Base-by-base conservation (phyloP, 345 rosid genomes). In the Cochlearia excelsa region DNA sequence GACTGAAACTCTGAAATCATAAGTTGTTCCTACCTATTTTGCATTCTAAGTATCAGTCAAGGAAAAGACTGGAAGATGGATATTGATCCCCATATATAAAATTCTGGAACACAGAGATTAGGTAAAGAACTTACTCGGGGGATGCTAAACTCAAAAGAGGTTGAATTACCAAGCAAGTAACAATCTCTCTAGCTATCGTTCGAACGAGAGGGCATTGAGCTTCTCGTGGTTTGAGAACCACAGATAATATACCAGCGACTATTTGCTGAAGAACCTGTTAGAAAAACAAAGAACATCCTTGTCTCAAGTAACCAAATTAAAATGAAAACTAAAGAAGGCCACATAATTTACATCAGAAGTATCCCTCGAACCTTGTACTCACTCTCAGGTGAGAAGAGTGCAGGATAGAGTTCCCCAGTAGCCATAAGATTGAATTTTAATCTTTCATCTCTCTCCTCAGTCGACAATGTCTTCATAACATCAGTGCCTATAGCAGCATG, bases 361-460 rank as follows among this genome's bases (percentile, higher is more conserved):
- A 73, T 73, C 73, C 72, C 74, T 79, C 89, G 74, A 82, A 94
- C 99, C 99, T 90, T 90, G 88, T 90, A 87, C 90, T 94, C 99
- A 80, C 90, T 85, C 90, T 84, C 93, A 46, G 86, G 80, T 70
- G 99, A 85, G 30, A 82, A 48, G 54, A 90, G 59, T 57, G 96
- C 95, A 27, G 99, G 97, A 81, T 94, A 90, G 54, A 94, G 99
- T 69, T 87, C 95, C 75, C 82, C 85, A 29, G 96, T 85, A 59
- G 67, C 79, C 85, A 86, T 79, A 61, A 90, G 87, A 84, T 90
- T 86, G 68, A 75, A 78, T 75, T 90, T 94, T 75, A 94, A 71
- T 70, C 95, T 90, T 61, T 87, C 99, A 71, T 94, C 96, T 76
- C 97, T 84, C 80, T 84, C 90, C 69, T 83, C 89, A 5, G 93